phyloP scores from a whole-genome alignment of 73 alveolate species.

The Blepharisma japonicum region DNA sequence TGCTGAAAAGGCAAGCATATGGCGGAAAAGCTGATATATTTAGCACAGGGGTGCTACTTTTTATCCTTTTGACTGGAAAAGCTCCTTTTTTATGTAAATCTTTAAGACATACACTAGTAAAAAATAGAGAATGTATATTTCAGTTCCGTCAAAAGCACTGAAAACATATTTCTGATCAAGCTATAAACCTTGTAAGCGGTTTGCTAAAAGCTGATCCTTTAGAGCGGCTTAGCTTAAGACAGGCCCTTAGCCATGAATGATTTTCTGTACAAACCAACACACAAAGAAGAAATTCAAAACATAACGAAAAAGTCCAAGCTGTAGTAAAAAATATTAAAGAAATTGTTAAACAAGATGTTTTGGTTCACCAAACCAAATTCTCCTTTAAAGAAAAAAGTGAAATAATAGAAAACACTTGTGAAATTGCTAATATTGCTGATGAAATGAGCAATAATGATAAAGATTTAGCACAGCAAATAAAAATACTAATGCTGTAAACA shows the following conservation, averaged over 20 bases:
- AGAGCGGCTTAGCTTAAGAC: neutral
- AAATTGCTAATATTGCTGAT: too few species aligned
- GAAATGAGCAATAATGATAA: too few species aligned
- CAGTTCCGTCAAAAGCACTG: neutral
- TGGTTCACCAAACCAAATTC: too few species aligned
- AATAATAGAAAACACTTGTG: too few species aligned
- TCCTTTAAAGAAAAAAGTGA: too few species aligned
- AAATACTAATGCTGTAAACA: too few species aligned
- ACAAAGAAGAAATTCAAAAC: too few species aligned
- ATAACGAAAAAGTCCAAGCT: too few species aligned
- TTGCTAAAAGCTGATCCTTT: neutral
- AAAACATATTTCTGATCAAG: neutral
- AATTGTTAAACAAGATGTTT: too few species aligned
- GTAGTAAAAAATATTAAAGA: too few species aligned
- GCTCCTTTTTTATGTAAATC: neutral
- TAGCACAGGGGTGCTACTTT: conserved; percentile 1
- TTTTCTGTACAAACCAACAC: too few species aligned
- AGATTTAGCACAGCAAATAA: too few species aligned
- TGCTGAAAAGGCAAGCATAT: neutral
- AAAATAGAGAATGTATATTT: neutral
- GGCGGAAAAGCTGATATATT: neutral
- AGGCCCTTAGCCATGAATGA: conserved; percentile 1
- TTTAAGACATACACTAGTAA: neutral
- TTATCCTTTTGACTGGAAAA: neutral
- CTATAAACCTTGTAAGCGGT: neutral